These are phyloP conservation scores for Spergularia marina DNA, from an alignment of 148 eudicot species.

Conservation along the genomic window DNA sequence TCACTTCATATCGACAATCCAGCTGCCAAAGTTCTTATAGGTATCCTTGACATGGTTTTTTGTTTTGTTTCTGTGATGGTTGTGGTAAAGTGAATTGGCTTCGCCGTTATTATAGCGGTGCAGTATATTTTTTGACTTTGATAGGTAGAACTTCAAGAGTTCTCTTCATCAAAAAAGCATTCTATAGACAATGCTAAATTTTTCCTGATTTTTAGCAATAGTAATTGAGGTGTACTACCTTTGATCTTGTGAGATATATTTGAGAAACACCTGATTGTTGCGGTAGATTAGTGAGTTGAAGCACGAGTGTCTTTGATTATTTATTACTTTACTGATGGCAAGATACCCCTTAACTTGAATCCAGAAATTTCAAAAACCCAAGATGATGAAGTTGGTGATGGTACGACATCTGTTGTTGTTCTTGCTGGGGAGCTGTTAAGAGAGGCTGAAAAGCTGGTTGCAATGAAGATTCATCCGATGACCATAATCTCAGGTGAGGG, in stretches of 20 bases:
- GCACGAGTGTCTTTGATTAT: not conserved
- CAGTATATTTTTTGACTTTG: not conserved
- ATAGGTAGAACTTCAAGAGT: not conserved
- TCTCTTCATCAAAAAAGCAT: too few relatives aligned
- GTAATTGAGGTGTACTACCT: not conserved
- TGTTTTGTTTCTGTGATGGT: not conserved
- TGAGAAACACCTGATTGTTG: not conserved
- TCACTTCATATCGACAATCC: slow-evolving; percentile 96
- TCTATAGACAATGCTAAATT: not conserved
- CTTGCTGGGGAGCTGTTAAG: slow-evolving; percentile 95
- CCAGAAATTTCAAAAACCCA: slow-evolving; percentile 92
- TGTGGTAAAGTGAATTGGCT: not conserved
- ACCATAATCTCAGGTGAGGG: slow-evolving; percentile 77
- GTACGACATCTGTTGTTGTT: slow-evolving; percentile 97
- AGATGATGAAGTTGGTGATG: slow-evolving; percentile 99
- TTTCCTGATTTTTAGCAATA: not conserved
- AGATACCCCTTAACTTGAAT: slow-evolving; percentile 32
- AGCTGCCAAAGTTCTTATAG: slow-evolving; percentile 97
- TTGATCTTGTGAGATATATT: not conserved
- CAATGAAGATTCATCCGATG: slow-evolving; percentile 95
- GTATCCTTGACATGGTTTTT: slow-evolving; percentile 50
- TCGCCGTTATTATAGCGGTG: too few relatives aligned
- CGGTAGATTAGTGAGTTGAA: too few relatives aligned
- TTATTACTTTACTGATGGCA: not conserved
- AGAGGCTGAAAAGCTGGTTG: slow-evolving; percentile 94